These are phyloP conservation scores for Penicillium steckii DNA, from an alignment of 495 filamentous ascomycete species.

Conservation along the genomic window DNA sequence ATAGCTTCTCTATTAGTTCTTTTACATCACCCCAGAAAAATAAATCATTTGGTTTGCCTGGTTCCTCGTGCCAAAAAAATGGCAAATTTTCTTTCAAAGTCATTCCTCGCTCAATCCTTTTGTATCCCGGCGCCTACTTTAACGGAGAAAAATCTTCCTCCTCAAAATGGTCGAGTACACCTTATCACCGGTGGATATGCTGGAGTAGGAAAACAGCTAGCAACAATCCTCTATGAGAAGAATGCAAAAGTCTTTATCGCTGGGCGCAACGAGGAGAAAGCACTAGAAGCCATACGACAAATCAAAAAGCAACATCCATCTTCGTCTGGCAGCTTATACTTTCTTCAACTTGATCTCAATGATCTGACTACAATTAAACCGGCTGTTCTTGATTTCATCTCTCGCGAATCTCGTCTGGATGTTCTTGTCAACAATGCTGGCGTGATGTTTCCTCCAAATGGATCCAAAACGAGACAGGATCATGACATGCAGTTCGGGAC, in stretches of 20 bases:
- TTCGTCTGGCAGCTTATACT: not conserved
- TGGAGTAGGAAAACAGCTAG: constrained; percentile 10
- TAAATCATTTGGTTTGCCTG: too few relatives aligned
- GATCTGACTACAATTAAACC: not conserved
- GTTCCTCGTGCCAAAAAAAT: too few relatives aligned
- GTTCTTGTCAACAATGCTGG: not conserved
- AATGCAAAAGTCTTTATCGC: not conserved
- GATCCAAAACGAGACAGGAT: not conserved
- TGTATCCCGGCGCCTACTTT: constrained; percentile 1
- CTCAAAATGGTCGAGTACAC: constrained; percentile 8
- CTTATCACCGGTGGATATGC: constrained; percentile 12
- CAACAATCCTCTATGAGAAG: constrained; percentile 5
- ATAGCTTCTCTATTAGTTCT: too few relatives aligned
- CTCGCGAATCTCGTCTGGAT: not conserved
- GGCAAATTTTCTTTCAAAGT: too few relatives aligned
- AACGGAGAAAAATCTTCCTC: constrained; percentile 4
- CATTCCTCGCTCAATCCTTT: too few relatives aligned
- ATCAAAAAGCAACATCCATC: not conserved
- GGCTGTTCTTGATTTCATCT: not conserved
- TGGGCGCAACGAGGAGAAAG: not conserved
- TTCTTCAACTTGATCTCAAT: not conserved
- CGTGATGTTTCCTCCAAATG: not conserved
- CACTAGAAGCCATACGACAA: not conserved
- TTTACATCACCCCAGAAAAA: too few relatives aligned
- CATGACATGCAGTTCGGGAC: not conserved